phyloP scores from a whole-genome alignment of 768 basidiomycete species.

The Paxillus involutus region DNA sequence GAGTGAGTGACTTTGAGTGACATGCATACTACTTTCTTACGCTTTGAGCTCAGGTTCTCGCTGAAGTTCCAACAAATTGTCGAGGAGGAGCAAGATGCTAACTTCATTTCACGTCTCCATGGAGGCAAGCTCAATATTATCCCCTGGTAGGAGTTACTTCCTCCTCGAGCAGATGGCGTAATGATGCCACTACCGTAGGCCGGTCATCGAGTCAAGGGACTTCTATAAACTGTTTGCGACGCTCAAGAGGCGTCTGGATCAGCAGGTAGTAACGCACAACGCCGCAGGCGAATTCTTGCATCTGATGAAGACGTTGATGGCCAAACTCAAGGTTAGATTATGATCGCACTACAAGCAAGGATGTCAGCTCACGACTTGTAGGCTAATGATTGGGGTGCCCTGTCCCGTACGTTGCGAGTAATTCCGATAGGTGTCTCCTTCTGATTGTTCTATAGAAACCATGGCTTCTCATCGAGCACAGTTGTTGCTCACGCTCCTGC shows the following conservation, averaged over 20 bases:
- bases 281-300: constrained; percentile 54
- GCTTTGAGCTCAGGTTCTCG: constrained; percentile 40
- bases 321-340: constrained; percentile 53
- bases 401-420: constrained; percentile 46
- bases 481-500: constrained; percentile 39
- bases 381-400: constrained; percentile 64
- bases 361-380: constrained; percentile 19
- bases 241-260: constrained; percentile 46
- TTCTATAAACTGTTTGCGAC: constrained; percentile 54
- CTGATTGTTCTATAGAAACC: constrained; percentile 35
- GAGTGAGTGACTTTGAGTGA: constrained; percentile 41
- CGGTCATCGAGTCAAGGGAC: constrained; percentile 60
- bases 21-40: background rate
- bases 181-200: constrained; percentile 20
- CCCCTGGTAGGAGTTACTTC: constrained; percentile 41
- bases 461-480: constrained; percentile 47
- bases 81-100: constrained; percentile 54
- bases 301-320: constrained; percentile 62
- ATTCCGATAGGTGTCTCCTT: background rate
- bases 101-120: constrained; percentile 62
- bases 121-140: constrained; percentile 54
- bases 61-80: constrained; percentile 62
- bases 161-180: background rate
- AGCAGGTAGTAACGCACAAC: constrained; percentile 46
- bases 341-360: background rate